Evolutionary conservation across 139 green algal genomes (phyloP).

Genomic region (Closterium sp.): DNA sequence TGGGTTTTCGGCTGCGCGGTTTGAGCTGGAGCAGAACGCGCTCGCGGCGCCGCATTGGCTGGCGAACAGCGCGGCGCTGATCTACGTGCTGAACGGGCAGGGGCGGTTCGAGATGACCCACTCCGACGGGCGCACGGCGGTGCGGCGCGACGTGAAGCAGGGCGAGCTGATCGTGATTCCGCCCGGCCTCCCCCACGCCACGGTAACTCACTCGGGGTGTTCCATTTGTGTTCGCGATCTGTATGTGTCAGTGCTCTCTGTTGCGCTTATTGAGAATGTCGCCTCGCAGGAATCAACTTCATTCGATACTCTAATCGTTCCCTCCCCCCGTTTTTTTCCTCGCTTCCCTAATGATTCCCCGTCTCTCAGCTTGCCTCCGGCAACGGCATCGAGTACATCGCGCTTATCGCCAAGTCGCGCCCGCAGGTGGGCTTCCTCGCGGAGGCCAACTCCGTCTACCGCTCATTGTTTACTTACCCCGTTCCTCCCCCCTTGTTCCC

Average conservation of each 20-base stretch:
- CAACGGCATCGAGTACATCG: too few relatives aligned
- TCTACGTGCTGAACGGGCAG: slow-evolving; percentile 47
- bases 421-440: too few relatives aligned
- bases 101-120: slow-evolving; percentile 29
- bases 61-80: slow-evolving; percentile 15
- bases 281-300: too few relatives aligned
- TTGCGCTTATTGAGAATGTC: too few relatives aligned
- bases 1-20: background rate
- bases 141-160: slow-evolving; percentile 20
- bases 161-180: slow-evolving; percentile 36
- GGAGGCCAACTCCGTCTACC: background rate
- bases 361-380: too few relatives aligned
- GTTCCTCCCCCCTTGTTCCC: background rate
- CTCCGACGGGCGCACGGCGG: slow-evolving; percentile 7
- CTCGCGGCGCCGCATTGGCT: slow-evolving; percentile 27
- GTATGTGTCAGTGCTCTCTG: too few relatives aligned
- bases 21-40: slow-evolving; percentile 22
- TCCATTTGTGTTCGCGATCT: too few relatives aligned
- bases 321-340: too few relatives aligned
- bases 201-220: too few relatives aligned
- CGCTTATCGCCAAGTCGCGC: too few relatives aligned
- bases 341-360: too few relatives aligned
- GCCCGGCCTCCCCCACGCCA: background rate
- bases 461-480: background rate
- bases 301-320: too few relatives aligned